Evolutionary conservation across 1,284 basidiomycete species (phyloP).

Genomic region (Wolfiporia cocos): DNA sequence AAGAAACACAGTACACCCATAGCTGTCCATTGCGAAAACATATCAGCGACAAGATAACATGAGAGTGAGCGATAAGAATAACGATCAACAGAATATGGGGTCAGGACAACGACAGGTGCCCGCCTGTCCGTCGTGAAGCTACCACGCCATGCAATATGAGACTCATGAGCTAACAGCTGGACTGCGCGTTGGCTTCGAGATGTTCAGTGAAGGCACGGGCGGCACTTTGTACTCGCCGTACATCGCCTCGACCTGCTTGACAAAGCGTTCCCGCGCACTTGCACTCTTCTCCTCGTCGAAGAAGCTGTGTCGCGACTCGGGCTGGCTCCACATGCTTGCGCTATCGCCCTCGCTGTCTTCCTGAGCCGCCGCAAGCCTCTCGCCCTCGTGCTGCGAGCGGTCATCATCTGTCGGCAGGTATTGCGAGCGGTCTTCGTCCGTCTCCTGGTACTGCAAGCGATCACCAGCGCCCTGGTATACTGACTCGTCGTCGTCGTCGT

Average conservation of each 20-base stretch:
- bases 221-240: constrained; percentile 35
- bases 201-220: constrained; percentile 41
- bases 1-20: too few species aligned
- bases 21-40: too few species aligned
- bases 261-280: constrained; percentile 39
- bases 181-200: too few species aligned
- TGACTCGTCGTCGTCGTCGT: constrained; percentile 20
- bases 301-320: constrained; percentile 44
- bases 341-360: constrained; percentile 25
- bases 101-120: too few species aligned
- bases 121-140: too few species aligned
- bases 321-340: constrained; percentile 36
- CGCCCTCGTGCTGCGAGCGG: constrained; percentile 9
- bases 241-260: constrained; percentile 46
- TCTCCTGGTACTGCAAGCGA: not conserved
- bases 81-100: too few species aligned
- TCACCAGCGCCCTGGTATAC: constrained; percentile 13
- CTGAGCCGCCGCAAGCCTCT: constrained; percentile 14
- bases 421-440: constrained; percentile 13
- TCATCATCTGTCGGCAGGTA: constrained; percentile 16
- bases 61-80: too few species aligned
- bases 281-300: constrained; percentile 48
- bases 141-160: too few species aligned
- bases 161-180: too few species aligned
- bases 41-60: too few species aligned